phyloP scores from a whole-genome alignment of 306 rosid species.

The Rosa chinensis region DNA sequence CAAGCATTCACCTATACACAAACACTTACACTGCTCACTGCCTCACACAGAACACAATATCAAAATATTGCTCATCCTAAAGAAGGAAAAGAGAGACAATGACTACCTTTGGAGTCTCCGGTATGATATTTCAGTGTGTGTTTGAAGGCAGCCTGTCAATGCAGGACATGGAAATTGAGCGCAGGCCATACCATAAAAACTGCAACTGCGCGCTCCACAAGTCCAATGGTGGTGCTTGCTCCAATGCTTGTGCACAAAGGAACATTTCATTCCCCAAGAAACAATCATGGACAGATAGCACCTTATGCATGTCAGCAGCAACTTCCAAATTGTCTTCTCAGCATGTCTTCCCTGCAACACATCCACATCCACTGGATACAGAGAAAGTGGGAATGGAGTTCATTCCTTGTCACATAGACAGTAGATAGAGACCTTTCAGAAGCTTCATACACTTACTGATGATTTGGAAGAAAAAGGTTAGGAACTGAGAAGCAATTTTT shows the following conservation, averaged over 20 bases:
- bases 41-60: neutral
- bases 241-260: neutral
- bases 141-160: slow-evolving; percentile 57
- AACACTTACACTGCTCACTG: neutral
- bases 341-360: neutral
- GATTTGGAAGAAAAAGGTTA: neutral
- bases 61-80: neutral
- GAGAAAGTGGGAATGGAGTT: neutral
- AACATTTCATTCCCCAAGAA: slow-evolving; percentile 38
- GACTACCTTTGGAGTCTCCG: slow-evolving; percentile 41
- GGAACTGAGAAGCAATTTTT: slow-evolving; percentile 4
- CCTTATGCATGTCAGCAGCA: neutral
- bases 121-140: slow-evolving; percentile 44
- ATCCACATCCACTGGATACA: no score
- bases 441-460: neutral
- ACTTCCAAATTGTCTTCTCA: neutral
- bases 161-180: slow-evolving; percentile 45
- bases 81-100: slow-evolving; percentile 4
- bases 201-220: slow-evolving; percentile 35
- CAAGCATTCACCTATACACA: neutral
- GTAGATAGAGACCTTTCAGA: neutral
- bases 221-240: neutral
- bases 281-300: neutral
- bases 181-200: slow-evolving; percentile 68
- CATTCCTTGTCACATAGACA: slow-evolving; percentile 4